Evolutionary conservation across 805 yeast species (phyloP).

Genomic region (Barnettozyma botsteinii): DNA sequence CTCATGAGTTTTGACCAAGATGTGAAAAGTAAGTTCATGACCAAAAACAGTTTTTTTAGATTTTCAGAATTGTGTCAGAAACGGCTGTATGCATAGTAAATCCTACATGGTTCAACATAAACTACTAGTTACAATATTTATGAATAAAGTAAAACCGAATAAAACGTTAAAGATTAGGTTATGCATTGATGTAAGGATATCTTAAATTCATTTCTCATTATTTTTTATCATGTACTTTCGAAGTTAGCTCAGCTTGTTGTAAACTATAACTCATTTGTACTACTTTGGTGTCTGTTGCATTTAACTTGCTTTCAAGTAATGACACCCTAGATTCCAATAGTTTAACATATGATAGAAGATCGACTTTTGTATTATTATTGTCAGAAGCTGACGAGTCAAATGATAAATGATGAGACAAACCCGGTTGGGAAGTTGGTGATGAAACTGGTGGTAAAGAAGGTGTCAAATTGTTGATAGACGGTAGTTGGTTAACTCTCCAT

Average conservation of each 20-base stretch:
- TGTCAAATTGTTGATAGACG: conserved; percentile 9
- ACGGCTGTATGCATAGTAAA: too few relatives aligned
- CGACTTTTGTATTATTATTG: conserved; percentile 6
- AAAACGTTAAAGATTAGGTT: too few relatives aligned
- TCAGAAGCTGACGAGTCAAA: conserved; percentile 4
- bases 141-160: too few relatives aligned
- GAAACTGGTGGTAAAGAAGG: conserved; percentile 6
- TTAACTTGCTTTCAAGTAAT: conserved; percentile 16
- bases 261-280: conserved; percentile 16
- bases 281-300: conserved; percentile 18
- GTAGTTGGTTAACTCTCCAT: conserved; percentile 14
- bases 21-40: too few relatives aligned
- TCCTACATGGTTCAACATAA: too few relatives aligned
- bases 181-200: too few relatives aligned
- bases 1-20: too few relatives aligned
- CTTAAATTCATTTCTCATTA: neutral
- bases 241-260: conserved; percentile 5
- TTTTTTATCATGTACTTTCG: too few relatives aligned
- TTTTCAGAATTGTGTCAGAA: neutral
- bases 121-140: too few relatives aligned
- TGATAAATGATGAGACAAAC: neutral
- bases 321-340: conserved; percentile 20
- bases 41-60: too few relatives aligned
- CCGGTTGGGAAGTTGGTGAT: neutral
- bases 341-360: conserved; percentile 19